These are phyloP conservation scores for Penicillium samsonianum DNA, from an alignment of 495 filamentous ascomycete genomes.

Conservation along the genomic window DNA sequence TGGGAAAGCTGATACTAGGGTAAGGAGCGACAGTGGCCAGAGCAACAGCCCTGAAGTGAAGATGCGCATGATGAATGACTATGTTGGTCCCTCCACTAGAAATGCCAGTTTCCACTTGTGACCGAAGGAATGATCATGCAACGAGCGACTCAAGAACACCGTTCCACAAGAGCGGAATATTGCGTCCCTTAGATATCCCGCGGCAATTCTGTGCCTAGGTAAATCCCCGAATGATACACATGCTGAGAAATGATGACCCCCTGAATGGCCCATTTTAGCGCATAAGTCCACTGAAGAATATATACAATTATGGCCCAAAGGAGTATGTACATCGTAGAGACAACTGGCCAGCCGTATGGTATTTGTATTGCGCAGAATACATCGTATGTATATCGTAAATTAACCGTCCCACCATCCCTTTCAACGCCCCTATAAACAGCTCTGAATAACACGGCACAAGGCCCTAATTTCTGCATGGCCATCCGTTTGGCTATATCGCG, in stretches of 20 bases:
- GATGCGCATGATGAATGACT: conserved; percentile 18
- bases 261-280: conserved; percentile 17
- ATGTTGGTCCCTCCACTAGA: neutral
- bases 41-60: conserved; percentile 10
- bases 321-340: neutral
- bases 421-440: neutral
- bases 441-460: no score
- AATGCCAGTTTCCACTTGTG: neutral
- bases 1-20: conserved; percentile 17
- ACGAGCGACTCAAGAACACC: neutral
- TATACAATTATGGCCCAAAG: neutral
- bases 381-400: neutral
- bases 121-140: neutral
- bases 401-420: neutral
- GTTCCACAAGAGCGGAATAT: neutral
- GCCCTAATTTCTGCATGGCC: neutral
- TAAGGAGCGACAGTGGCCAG: conserved; percentile 5
- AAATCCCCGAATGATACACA: neutral
- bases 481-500: neutral
- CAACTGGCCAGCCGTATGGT: neutral
- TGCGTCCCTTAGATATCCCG: neutral
- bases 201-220: neutral
- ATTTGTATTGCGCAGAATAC: neutral
- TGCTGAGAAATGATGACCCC: conserved; percentile 15
- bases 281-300: neutral